Base-by-base conservation (phyloP, 345 rosid species). In the Rhizophora apiculata region DNA sequence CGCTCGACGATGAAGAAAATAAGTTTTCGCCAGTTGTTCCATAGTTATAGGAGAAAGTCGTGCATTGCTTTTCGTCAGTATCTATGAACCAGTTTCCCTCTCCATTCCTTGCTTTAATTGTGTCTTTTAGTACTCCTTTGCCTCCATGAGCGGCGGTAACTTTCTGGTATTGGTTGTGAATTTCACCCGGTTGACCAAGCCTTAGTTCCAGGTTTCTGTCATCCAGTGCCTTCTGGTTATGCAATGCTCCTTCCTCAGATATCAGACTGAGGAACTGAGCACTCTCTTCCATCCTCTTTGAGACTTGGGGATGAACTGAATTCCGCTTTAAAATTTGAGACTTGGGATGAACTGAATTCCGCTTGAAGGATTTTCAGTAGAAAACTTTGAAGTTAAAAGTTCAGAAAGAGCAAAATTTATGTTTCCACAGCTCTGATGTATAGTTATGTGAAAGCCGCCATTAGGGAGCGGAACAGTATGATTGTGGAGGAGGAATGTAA, bases 171-270 rank as follows among this genome's bases (percentile, higher is more conserved):
- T 63, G 60, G 56, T 48, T 21, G 27, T 77, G 32, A 64, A 59
- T 87, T 68, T 88, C 86, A 52, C 96, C 96, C 6, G 99, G 99
- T 13, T 89, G 98, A 80, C 91, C 98, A 61, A 96, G 97, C 84
- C 94, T 92, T 2, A 96, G 89, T 74, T 96, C 99, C 60, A 96
- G 94, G 72, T 86, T 85, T 77, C 80, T 87, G 81, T 90, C 96
- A 67, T 86, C 93, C 39, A 81, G 71, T 6, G 66, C 68, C 9
- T 72, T 77, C 52, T 68, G 80, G 8, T 67, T 54, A 51, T 71
- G 69, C 87, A 88, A 86, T 16, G 81, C 83, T 80, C 86, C 76
- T 64, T 68, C 78, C 70, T 78, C 85, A 5, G 87, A 77, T 48
- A 86, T 88, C 83, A 89, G 77, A 76, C 85, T 76, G 34, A 90